phyloP scores from a whole-genome alignment of 176 grass and related monocot genomes.

The Zoysia japonica region DNA sequence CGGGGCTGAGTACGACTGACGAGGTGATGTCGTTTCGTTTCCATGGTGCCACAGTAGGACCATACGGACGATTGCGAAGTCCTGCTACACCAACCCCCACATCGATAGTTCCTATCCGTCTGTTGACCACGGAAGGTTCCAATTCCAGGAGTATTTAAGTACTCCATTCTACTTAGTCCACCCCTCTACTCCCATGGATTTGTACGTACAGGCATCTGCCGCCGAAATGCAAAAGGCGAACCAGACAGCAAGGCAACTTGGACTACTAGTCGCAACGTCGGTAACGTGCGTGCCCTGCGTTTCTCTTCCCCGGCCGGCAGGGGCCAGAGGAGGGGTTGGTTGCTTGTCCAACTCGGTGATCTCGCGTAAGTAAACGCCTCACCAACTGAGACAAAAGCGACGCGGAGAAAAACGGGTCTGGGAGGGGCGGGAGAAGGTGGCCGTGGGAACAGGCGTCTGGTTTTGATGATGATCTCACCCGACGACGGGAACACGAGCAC shows the following conservation, averaged over 20 bases:
- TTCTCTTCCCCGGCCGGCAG: no score
- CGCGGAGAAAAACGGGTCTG: conserved; percentile 8
- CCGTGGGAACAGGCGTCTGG: neutral
- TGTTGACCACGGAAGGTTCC: conserved; percentile 9
- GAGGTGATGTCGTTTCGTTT: neutral
- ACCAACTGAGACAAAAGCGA: conserved; percentile 49
- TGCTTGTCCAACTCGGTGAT: conserved; percentile 47
- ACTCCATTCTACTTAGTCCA: neutral
- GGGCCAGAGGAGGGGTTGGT: neutral
- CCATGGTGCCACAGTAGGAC: conserved; percentile 16
- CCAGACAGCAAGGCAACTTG: no score
- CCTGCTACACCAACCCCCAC: conserved; percentile 37
- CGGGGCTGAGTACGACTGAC: neutral
- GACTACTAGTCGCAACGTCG: no score
- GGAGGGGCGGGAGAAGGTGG: neutral
- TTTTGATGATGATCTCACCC: no score
- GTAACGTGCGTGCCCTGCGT: no score
- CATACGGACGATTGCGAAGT: neutral
- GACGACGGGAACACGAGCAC: no score
- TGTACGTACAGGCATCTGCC: neutral
- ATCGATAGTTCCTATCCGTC: neutral
- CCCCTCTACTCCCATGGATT: neutral
- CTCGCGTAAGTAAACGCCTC: conserved; percentile 38
- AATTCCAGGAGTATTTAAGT: no score
- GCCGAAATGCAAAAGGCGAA: neutral